A percentile compares a stretch with the other conserved stretches of the same genome.
These are phyloP conservation scores for Sporothrix sp. DNA, from an alignment of 2,329 filamentous ascomycete genomes.

Conservation along the genomic window DNA sequence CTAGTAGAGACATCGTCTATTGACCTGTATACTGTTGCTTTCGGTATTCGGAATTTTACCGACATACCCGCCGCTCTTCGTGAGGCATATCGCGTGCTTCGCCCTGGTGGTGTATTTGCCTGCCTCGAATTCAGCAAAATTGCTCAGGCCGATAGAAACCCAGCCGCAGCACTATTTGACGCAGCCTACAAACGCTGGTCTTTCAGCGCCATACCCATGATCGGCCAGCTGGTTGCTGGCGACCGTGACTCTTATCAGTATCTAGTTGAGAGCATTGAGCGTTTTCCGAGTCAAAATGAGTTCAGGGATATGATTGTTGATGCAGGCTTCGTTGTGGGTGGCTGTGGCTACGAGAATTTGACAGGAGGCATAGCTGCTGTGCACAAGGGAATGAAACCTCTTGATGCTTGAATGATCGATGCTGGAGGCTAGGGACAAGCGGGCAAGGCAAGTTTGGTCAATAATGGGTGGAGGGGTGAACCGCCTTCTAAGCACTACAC, in stretches of 20 bases:
- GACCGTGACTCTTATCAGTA: slow-evolving; percentile 98
- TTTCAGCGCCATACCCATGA: slow-evolving; percentile 86
- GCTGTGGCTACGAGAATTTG: slow-evolving; percentile 77
- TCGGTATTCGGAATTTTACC: slow-evolving; percentile 95
- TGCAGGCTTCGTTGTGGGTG: slow-evolving; percentile 78
- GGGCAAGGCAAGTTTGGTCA: no score
- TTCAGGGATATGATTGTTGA: slow-evolving; percentile 75
- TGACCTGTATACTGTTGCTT: slow-evolving; percentile 94
- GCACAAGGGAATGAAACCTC: slow-evolving; percentile 88
- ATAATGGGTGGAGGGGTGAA: no score
- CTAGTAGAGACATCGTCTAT: slow-evolving; percentile 59
- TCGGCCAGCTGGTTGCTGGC: slow-evolving; percentile 87
- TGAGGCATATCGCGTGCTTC: slow-evolving; percentile 80
- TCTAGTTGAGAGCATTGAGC: slow-evolving; percentile 93
- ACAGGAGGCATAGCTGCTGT: slow-evolving; percentile 91
- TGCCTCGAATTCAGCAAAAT: slow-evolving; percentile 89
- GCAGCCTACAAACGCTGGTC: slow-evolving; percentile 91
- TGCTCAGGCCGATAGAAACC: slow-evolving; percentile 32
- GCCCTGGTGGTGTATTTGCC: slow-evolving; percentile 90
- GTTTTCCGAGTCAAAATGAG: slow-evolving; percentile 76
- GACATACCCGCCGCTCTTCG: slow-evolving; percentile 73
- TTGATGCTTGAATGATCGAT: slow-evolving; percentile 22
- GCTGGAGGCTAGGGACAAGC: no score
- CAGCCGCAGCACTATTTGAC: slow-evolving; percentile 67
- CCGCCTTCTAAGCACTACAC: no score